Evolutionary conservation across 2,329 filamentous ascomycete genomes (phyloP).

Genomic region (Colletotrichum tabaci): DNA sequence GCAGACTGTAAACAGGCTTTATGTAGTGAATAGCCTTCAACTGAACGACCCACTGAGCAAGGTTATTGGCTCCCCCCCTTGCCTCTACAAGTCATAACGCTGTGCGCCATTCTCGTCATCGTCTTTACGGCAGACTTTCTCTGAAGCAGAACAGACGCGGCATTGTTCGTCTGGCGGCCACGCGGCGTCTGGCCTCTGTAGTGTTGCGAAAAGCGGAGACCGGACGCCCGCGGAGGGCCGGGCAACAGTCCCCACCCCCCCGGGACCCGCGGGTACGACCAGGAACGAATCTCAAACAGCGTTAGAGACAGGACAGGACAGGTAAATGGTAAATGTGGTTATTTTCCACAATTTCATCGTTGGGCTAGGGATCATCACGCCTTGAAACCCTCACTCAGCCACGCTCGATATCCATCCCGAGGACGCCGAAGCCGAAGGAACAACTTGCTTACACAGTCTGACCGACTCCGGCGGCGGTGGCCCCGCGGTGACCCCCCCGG

Average conservation of each 20-base stretch:
- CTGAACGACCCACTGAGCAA: too few relatives aligned
- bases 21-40: too few relatives aligned
- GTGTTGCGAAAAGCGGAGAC: not conserved
- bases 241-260: too few relatives aligned
- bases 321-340: not conserved
- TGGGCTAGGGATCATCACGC: not conserved
- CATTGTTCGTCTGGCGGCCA: not conserved
- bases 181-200: not conserved
- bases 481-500: too few relatives aligned
- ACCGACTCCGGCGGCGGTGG: not conserved
- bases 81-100: too few relatives aligned
- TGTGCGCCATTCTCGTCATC: too few relatives aligned
- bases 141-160: not conserved
- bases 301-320: too few relatives aligned
- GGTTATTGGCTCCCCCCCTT: too few relatives aligned
- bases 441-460: not conserved
- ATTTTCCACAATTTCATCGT: not conserved
- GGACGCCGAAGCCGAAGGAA: not conserved
- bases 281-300: not conserved
- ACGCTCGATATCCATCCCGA: not conserved
- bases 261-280: not conserved
- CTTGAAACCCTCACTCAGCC: constrained; percentile 1
- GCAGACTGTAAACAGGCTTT: too few relatives aligned
- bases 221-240: constrained; percentile 15
- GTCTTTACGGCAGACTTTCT: too few relatives aligned